Evolutionary conservation across 345 rosid genomes (phyloP).

Genomic region (Eutrema japonicum): DNA sequence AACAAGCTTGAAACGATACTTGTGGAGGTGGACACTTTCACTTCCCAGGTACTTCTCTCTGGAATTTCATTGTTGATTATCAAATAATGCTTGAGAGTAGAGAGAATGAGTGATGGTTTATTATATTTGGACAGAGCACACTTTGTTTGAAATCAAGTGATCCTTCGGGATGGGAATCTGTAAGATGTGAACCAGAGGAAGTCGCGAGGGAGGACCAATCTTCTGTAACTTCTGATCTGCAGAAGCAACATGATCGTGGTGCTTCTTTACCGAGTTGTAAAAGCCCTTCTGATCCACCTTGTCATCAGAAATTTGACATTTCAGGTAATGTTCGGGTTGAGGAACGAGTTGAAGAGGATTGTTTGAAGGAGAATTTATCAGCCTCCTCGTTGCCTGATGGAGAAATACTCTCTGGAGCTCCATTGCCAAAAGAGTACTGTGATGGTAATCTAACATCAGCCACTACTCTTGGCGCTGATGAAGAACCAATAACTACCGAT

Average conservation of each 20-base stretch:
- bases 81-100: neutral
- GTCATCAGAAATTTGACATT: conserved; percentile 32
- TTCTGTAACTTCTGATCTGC: conserved; percentile 29
- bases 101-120: conserved; percentile 1
- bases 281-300: conserved; percentile 39
- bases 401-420: conserved; percentile 33
- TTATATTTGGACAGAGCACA: conserved; percentile 45
- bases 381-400: conserved; percentile 31
- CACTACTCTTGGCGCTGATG: conserved; percentile 22
- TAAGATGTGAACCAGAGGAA: conserved; percentile 25
- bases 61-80: neutral
- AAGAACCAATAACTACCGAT: conserved; percentile 1
- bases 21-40: conserved; percentile 63
- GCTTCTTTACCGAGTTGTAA: conserved; percentile 11
- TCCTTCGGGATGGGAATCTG: conserved; percentile 30
- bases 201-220: neutral
- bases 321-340: conserved; percentile 23
- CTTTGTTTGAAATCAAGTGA: conserved; percentile 29
- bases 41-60: conserved; percentile 41
- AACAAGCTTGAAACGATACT: conserved; percentile 71
- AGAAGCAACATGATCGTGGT: neutral
- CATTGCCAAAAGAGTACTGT: conserved; percentile 29
- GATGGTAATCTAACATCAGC: conserved; percentile 30
- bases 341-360: conserved; percentile 33
- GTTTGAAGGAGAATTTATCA: conserved; percentile 29